Percentiles rank a stretch among this genome's conserved stretches.
phyloP scores from a whole-genome alignment of 768 basidiomycete genomes.

The Trichaptum fuscoviolaceum region DNA sequence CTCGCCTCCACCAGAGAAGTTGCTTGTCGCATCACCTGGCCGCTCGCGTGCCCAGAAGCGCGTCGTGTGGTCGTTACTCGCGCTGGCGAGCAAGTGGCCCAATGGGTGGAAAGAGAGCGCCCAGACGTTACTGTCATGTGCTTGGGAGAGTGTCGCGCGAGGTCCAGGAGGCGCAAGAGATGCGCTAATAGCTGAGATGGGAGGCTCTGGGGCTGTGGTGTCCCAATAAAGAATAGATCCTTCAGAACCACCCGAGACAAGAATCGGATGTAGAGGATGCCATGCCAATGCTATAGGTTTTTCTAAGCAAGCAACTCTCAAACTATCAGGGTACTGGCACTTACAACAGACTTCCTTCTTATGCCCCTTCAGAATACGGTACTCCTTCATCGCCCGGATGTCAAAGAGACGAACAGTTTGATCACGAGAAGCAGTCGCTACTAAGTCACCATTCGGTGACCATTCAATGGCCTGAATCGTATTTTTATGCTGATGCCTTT shows the following conservation, averaged over 20 bases:
- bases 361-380: constrained; percentile 88
- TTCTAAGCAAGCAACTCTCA: not conserved
- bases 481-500: constrained; percentile 93
- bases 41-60: constrained; percentile 97
- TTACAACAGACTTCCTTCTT: constrained; percentile 97
- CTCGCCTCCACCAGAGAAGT: constrained; percentile 77
- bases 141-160: constrained; percentile 84
- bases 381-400: constrained; percentile 96
- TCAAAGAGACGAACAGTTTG: constrained; percentile 95
- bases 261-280: constrained; percentile 91
- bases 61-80: constrained; percentile 97
- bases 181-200: constrained; percentile 46
- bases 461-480: constrained; percentile 90
- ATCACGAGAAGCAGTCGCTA: constrained; percentile 93
- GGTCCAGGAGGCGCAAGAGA: constrained; percentile 47
- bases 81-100: constrained; percentile 89
- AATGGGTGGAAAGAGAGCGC: constrained; percentile 92
- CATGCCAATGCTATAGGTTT: constrained; percentile 70
- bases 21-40: constrained; percentile 75
- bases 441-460: constrained; percentile 91
- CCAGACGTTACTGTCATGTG: constrained; percentile 98
- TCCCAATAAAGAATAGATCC: constrained; percentile 95
- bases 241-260: constrained; percentile 92
- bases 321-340: constrained; percentile 24
- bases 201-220: constrained; percentile 46